A percentile compares a stretch with the other conserved stretches of the same genome.
phyloP scores from a whole-genome alignment of 2,329 filamentous ascomycete genomes.

The Neonectria neomacrospora region DNA sequence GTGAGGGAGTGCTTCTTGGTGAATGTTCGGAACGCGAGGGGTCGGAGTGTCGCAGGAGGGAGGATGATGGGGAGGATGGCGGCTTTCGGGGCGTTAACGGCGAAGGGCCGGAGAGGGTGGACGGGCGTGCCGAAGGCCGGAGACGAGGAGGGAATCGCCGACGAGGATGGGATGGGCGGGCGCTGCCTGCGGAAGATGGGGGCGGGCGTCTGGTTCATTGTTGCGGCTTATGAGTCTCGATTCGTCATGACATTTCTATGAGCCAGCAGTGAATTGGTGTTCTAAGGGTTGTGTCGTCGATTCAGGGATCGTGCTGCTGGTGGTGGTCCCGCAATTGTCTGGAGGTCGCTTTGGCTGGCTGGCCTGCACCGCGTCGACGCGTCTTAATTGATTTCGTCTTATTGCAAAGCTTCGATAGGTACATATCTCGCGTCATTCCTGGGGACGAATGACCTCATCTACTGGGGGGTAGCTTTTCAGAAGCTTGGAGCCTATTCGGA shows the following conservation, averaged over 20 bases:
- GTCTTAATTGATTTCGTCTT: conserved; percentile 52
- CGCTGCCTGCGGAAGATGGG: conserved; percentile 52
- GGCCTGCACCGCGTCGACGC: conserved; percentile 50
- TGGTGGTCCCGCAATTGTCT: conserved; percentile 26
- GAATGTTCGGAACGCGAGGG: conserved; percentile 92
- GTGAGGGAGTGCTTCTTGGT: conserved; percentile 98
- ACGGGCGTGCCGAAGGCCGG: conserved; percentile 89
- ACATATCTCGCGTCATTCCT: conserved; percentile 33
- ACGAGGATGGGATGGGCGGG: conserved; percentile 53
- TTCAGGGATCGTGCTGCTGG: conserved; percentile 12
- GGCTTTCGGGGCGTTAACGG: conserved; percentile 63
- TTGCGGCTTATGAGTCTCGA: conserved; percentile 14
- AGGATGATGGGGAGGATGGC: conserved; percentile 89
- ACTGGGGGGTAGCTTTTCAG: conserved; percentile 19
- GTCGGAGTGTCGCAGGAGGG: conserved; percentile 85
- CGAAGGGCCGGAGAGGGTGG: conserved; percentile 78
- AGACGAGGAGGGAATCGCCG: conserved; percentile 85
- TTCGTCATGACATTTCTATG: conserved; percentile 33
- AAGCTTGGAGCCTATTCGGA: conserved; percentile 25
- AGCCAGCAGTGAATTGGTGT: neutral
- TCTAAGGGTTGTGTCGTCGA: conserved; percentile 10
- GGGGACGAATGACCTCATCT: conserved; percentile 48
- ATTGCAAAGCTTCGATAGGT: conserved; percentile 40
- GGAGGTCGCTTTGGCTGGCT: neutral
- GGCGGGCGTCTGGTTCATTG: conserved; percentile 54